Conservation (phyloP, 345 rosid species). For the Aquilaria yunnanensis region DNA sequence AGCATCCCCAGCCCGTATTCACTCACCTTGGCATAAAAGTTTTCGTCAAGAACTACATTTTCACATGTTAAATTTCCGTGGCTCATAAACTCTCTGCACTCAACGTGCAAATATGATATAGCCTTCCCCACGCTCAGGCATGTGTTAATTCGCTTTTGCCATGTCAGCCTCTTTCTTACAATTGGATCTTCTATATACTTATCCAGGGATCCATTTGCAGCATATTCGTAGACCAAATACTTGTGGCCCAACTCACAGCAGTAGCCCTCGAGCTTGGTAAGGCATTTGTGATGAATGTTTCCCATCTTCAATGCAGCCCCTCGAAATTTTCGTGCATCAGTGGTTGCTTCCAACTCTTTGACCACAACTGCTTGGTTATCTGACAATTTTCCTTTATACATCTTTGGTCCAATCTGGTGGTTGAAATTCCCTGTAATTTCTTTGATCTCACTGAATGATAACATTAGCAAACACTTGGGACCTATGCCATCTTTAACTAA, state of each 20-base stretch:
- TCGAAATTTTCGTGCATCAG: slow-evolving; percentile 53
- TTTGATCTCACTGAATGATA: slow-evolving; percentile 50
- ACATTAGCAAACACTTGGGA: slow-evolving; percentile 45
- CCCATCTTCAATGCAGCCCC: slow-evolving; percentile 53
- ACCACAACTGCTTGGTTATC: slow-evolving; percentile 44
- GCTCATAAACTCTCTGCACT: slow-evolving; percentile 61
- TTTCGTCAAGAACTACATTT: slow-evolving; percentile 51
- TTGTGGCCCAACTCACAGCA: slow-evolving; percentile 53
- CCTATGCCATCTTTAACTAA: slow-evolving; percentile 23
- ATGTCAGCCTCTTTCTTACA: slow-evolving; percentile 43
- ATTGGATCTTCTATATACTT: slow-evolving; percentile 44
- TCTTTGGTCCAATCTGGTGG: slow-evolving; percentile 39
- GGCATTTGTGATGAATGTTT: slow-evolving; percentile 67
- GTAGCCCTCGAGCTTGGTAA: slow-evolving; percentile 58
- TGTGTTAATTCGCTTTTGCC: slow-evolving; percentile 53
- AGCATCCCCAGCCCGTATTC: slow-evolving; percentile 44
- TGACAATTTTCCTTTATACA: slow-evolving; percentile 51
- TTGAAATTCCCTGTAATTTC: slow-evolving; percentile 45
- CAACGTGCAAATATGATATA: slow-evolving; percentile 55
- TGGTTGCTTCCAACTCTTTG: slow-evolving; percentile 38
- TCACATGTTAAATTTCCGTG: slow-evolving; percentile 67
- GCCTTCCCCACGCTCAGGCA: slow-evolving; percentile 58
- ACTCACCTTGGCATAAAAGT: slow-evolving; percentile 48
- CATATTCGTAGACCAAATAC: slow-evolving; percentile 54
- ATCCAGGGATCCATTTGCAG: slow-evolving; percentile 42